Percentiles rank a stretch among this genome's conserved stretches.
Conservation (phyloP, 2,329 filamentous ascomycete species). For the Phialemoniopsis sp. region DNA sequence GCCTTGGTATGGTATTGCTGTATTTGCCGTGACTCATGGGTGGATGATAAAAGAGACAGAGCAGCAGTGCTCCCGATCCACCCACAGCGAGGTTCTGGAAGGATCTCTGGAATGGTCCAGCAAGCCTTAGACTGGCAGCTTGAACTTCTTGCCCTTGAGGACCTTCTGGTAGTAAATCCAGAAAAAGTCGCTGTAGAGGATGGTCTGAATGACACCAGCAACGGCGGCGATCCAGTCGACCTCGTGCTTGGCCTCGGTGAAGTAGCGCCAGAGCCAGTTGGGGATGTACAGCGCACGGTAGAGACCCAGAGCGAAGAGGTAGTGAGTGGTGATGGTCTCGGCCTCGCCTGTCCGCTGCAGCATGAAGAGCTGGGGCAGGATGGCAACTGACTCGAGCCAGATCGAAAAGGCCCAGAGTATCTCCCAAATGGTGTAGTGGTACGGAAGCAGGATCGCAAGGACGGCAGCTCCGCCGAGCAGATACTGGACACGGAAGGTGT, state of each 20-base stretch:
- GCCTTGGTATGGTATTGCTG: too few relatives aligned
- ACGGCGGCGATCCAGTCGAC: slow-evolving; percentile 82
- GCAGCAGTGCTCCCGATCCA: too few relatives aligned
- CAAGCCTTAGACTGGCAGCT: slow-evolving; percentile 65
- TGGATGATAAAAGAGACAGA: too few relatives aligned
- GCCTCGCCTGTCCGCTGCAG: slow-evolving; percentile 95
- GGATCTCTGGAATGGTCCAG: neutral
- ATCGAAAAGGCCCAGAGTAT: slow-evolving; percentile 97
- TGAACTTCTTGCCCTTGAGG: slow-evolving; percentile 83
- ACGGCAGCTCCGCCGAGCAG: slow-evolving; percentile 76
- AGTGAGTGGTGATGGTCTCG: slow-evolving; percentile 98
- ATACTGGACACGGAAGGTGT: slow-evolving; percentile 97
- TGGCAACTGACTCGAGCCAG: slow-evolving; percentile 96
- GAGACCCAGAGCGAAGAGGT: slow-evolving; percentile 86
- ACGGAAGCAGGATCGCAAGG: slow-evolving; percentile 78
- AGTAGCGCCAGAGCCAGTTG: slow-evolving; percentile 95
- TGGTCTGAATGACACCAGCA: slow-evolving; percentile 87
- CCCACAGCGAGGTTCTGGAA: too few relatives aligned
- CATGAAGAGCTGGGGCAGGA: slow-evolving; percentile 97
- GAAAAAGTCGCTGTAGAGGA: slow-evolving; percentile 98
- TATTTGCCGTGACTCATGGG: too few relatives aligned
- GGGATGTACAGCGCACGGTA: slow-evolving; percentile 97
- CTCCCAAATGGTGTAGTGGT: slow-evolving; percentile 77
- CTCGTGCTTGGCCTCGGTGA: slow-evolving; percentile 66
- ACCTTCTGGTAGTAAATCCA: slow-evolving; percentile 99